phyloP scores from a whole-genome alignment of 2,329 filamentous ascomycete species.

The Fulvia fulva region DNA sequence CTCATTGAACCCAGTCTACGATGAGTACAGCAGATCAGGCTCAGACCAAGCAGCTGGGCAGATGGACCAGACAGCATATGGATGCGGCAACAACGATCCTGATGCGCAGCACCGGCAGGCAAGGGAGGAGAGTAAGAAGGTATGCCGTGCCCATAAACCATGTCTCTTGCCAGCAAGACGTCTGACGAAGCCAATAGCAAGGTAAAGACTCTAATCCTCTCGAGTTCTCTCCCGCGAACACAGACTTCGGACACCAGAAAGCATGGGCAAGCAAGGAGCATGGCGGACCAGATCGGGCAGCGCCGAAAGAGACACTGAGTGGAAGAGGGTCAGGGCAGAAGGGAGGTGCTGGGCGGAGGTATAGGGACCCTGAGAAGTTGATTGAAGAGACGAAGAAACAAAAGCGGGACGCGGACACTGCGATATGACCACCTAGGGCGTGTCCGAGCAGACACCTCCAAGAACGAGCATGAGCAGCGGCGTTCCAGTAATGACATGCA shows the following conservation, averaged over 20 bases:
- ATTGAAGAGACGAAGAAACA: not conserved
- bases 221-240: constrained; percentile 1
- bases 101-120: not conserved
- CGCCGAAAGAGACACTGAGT: not conserved
- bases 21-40: not conserved
- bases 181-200: not conserved
- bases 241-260: not conserved
- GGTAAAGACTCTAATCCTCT: not conserved
- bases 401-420: not conserved
- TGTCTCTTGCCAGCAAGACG: too few relatives aligned
- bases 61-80: not conserved
- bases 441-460: not conserved
- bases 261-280: not conserved
- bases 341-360: not conserved
- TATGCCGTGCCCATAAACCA: not conserved
- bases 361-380: not conserved
- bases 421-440: not conserved
- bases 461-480: not conserved
- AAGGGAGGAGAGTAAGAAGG: not conserved
- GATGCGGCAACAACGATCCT: not conserved
- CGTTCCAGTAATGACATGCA: not conserved
- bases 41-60: not conserved
- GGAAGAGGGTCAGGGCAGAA: not conserved
- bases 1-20: not conserved
- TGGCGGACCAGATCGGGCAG: not conserved